Conservation (phyloP, 352 stramenopile species). For the Pythium vanterpoolii region DNA sequence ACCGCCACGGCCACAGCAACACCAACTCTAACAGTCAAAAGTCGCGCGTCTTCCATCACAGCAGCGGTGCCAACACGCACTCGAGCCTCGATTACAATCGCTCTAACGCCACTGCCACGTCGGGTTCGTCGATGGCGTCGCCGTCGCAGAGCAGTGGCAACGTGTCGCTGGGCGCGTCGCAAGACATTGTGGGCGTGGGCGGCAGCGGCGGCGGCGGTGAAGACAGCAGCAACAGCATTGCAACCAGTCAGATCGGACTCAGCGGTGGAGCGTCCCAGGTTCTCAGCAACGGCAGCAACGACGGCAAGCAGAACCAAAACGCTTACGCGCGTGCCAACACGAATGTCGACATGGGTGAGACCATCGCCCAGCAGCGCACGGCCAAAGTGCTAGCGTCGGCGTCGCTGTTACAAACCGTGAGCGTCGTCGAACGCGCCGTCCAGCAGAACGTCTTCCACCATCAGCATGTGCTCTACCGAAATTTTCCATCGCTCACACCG, state of each 20-base stretch:
- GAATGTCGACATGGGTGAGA: constrained; percentile 71
- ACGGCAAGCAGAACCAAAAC: constrained; percentile 38
- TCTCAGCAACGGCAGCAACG: constrained; percentile 39
- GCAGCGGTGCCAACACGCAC: constrained; percentile 16
- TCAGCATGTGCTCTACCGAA: constrained; percentile 80
- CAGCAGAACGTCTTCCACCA: constrained; percentile 89
- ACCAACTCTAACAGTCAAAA: constrained; percentile 35
- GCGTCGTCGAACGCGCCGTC: constrained; percentile 78
- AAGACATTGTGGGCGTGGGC: constrained; percentile 31
- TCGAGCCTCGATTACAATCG: constrained; percentile 37
- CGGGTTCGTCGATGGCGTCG: constrained; percentile 39
- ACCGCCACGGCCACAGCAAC: constrained; percentile 12
- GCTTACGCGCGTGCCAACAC: constrained; percentile 66
- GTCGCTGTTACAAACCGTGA: constrained; percentile 56
- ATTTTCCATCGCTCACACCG: constrained; percentile 49
- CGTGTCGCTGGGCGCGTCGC: constrained; percentile 47
- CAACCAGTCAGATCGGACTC: constrained; percentile 38
- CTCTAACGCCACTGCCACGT: constrained; percentile 41
- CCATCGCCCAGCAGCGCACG: constrained; percentile 66
- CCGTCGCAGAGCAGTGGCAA: constrained; percentile 43
- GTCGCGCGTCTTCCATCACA: constrained; percentile 30
- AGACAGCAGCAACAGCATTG: constrained; percentile 36
- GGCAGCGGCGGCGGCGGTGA: constrained; percentile 22
- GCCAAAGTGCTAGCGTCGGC: constrained; percentile 53
- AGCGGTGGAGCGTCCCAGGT: constrained; percentile 41